Base-by-base conservation (phyloP, 2,329 filamentous ascomycete species). In the Knoxdaviesia proteae region DNA sequence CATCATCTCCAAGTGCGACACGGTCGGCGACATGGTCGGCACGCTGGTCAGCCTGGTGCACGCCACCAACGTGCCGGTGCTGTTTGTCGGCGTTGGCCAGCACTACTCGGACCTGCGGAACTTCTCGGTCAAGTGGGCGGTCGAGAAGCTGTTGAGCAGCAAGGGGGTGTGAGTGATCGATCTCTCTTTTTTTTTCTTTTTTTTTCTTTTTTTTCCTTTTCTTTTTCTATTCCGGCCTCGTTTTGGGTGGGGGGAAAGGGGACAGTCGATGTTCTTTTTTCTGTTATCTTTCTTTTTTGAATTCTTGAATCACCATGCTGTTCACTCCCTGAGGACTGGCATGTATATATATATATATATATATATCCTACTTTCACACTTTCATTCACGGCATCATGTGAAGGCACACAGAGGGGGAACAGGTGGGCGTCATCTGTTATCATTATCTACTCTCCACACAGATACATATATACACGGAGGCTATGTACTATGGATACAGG, bases 1-100 rank as follows among this genome's bases (percentile, higher is more conserved):
- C 60, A 94, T 98, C 56, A 94, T 98, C 52, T 88, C 80, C 47
- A 98, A 98, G 61, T 96, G 90, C 58, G 90, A 98, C 62, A 98
- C 90, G 0, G 92, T 98, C 35, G 92, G 90, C n/a, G 88, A 94
- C 62, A 96, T 96, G 87, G 86, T 94, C 38, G 86, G 72, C 51
- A 94, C 88, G 3, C 66, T 98, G 48, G 90, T 98, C 48, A 94
- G 84, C 57, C 88, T 98, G 67, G 88, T 98, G 36, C 88, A 96
- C 62, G 88, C 90, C 3, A 98, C 92, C 4, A 84, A 88, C 32
- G 92, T 98, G 39, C 92, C 92, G 0, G 86, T 98, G 20, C 70
- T 96, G 7, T 98, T 98, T 56, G 71, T 98, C 50, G 90, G 72
- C 45, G 74, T 79, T 32, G 75, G 75, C 8, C 75, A 80, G 58